These are phyloP conservation scores for Cnidoscolus chayamansa DNA, from an alignment of 441 rosid species.

Conservation along the genomic window DNA sequence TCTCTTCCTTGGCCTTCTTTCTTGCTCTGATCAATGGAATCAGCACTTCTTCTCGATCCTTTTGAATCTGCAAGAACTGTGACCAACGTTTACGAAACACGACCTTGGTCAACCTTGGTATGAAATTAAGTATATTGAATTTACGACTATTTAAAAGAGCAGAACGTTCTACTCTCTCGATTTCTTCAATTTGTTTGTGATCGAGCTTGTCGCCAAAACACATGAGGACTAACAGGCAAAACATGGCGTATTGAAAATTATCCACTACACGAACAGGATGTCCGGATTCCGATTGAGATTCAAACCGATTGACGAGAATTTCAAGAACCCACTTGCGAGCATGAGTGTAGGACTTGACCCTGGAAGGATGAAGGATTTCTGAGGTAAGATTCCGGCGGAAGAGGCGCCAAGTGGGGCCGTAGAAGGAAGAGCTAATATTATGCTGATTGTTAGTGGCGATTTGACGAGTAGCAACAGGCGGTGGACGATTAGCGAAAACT, in stretches of 20 bases:
- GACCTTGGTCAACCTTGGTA: constrained; percentile 33
- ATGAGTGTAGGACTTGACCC: constrained; percentile 27
- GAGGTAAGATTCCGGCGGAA: constrained; percentile 41
- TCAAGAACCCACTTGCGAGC: constrained; percentile 37
- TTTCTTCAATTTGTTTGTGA: constrained; percentile 23
- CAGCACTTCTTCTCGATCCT: constrained; percentile 11
- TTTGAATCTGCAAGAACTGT: constrained; percentile 15
- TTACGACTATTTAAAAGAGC: neutral
- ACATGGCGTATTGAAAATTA: constrained; percentile 38
- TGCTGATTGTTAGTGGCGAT: constrained; percentile 31
- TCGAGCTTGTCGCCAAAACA: constrained; percentile 42
- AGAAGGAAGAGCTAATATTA: constrained; percentile 30
- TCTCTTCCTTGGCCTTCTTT: constrained; percentile 18
- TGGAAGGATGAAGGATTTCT: constrained; percentile 40
- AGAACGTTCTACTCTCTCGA: constrained; percentile 20
- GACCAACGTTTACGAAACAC: constrained; percentile 30
- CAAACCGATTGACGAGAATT: constrained; percentile 23
- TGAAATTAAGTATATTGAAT: constrained; percentile 29
- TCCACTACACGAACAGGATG: constrained; percentile 19
- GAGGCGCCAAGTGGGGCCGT: constrained; percentile 42
- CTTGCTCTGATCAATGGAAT: constrained; percentile 34
- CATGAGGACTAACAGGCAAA: constrained; percentile 36
- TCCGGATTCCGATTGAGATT: constrained; percentile 10
- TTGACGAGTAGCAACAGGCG: neutral
- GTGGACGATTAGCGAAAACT: constrained; percentile 33